Base-by-base conservation (phyloP, 192 early-diverging fungal species). In the Coemansia sp. region DNA sequence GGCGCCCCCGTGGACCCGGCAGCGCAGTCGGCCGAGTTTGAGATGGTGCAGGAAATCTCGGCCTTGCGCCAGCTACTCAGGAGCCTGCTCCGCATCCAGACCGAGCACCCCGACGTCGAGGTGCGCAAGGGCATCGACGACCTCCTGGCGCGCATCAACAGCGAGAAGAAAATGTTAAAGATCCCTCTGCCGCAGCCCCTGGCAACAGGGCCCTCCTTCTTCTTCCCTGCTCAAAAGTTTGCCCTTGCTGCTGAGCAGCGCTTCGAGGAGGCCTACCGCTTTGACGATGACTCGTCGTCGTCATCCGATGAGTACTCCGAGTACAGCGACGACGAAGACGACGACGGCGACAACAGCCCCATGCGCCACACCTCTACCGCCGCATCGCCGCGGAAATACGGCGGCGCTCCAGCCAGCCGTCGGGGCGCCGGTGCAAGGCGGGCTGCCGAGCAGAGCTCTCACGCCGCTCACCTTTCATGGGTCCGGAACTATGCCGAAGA, bases 221-320 rank as follows among this genome's bases (percentile, higher is more conserved):
- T 56, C 48, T 67, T 59, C 23, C 37, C 71, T 1, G 71, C 71
- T 0, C 23, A 40, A 3, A 42, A 52, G 42, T 64, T 75, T 41
- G 52, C 31, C n/a, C 48, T 56, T n/a, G 39, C 47, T 6, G 34
- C 40, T 6, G 58, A 46, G 48, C 31, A 50, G 33, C 41, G 51
- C 14, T 30, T 45, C 15, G 49, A 33, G 14, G 42, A 68, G 11
- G 34, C 41, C 8, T 17, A 41, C 5, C 58, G 29, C 17, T 19
- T 29, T 15, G 57, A 53, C 55, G 68, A 70, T 27, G 63, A 67
- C 43, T 30, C 43, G 42, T 74, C 70, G 34, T 74, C 70, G 10
- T 74, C 70, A 0, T 40, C 37, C 11, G 71, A 75, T 22, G 71
- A 75, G 46, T 43, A 35, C 48, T 74, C 59, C 1, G 70, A 58